phyloP scores from a whole-genome alignment of 2,329 filamentous ascomycete genomes.

The Xylariales sp. region DNA sequence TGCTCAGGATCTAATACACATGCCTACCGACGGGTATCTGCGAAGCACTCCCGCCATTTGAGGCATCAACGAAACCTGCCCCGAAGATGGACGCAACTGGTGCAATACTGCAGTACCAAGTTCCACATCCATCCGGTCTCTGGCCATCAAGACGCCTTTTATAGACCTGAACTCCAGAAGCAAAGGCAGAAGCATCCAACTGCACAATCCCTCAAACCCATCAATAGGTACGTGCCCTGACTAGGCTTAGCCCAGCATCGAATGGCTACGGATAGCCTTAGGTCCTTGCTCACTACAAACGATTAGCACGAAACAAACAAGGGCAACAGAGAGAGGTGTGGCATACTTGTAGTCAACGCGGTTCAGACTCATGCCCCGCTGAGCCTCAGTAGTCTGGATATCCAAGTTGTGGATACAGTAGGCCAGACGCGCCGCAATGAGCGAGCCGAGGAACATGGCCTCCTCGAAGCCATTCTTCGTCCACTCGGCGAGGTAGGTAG shows the following conservation, averaged over 20 bases:
- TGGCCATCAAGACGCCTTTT: too few species aligned
- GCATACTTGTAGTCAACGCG: constrained; percentile 58
- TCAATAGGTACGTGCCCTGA: too few species aligned
- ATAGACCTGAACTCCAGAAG: too few species aligned
- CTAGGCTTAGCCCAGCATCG: constrained; percentile 41
- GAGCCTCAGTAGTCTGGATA: constrained; percentile 44
- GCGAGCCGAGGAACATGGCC: constrained; percentile 78
- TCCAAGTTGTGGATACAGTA: constrained; percentile 58
- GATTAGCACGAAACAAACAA: constrained; percentile 13
- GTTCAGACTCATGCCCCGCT: constrained; percentile 52
- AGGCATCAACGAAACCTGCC: too few species aligned
- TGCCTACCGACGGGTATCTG: too few species aligned
- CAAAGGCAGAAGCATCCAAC: too few species aligned
- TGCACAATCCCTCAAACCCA: too few species aligned
- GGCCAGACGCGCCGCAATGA: constrained; percentile 67
- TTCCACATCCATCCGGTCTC: too few species aligned
- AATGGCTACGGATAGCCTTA: constrained; percentile 49
- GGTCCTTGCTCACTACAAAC: constrained; percentile 45
- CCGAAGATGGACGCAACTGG: too few species aligned
- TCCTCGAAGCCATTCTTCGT: constrained; percentile 78
- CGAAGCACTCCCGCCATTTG: too few species aligned
- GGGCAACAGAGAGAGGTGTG: not conserved
- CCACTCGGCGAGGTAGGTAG: constrained; percentile 88
- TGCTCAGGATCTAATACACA: too few species aligned
- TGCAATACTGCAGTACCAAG: too few species aligned